Conservation (phyloP, 257 asterid genomes). For the Fraxinus anomala region DNA sequence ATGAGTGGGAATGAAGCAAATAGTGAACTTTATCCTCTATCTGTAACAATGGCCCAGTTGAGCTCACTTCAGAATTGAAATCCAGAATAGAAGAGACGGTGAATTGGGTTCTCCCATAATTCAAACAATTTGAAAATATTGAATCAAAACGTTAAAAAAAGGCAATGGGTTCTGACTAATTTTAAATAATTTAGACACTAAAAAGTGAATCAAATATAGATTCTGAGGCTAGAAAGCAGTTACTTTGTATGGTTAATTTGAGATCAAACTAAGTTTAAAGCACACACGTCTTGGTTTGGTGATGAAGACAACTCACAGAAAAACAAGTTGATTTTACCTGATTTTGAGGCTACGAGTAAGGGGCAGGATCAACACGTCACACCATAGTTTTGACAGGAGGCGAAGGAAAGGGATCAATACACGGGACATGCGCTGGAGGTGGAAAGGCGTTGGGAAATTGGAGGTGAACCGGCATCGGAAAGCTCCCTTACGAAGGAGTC, state of each 20-base stretch:
- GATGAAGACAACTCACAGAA: conserved; percentile 12
- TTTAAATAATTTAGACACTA: not conserved
- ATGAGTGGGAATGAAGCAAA: conserved; percentile 31
- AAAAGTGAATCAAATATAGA: not conserved
- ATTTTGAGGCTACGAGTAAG: too few species aligned
- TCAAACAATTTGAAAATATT: conserved; percentile 26
- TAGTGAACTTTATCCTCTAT: conserved; percentile 28
- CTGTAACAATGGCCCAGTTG: conserved; percentile 50
- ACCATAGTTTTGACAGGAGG: too few species aligned
- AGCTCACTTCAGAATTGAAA: conserved; percentile 13
- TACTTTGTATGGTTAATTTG: conserved; percentile 22
- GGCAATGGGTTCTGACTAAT: not conserved
- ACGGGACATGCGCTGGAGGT: too few species aligned
- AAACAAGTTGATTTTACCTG: too few species aligned
- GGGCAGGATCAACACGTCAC: too few species aligned
- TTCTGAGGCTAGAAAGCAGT: conserved; percentile 12
- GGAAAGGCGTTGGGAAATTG: too few species aligned
- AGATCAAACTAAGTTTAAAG: conserved; percentile 23
- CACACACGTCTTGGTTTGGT: conserved; percentile 44
- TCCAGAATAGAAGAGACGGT: conserved; percentile 5
- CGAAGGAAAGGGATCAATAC: too few species aligned
- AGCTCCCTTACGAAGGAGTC: too few species aligned
- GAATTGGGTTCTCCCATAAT: conserved; percentile 23
- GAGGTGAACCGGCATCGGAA: too few species aligned
- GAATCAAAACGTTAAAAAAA: conserved; percentile 1